Evolutionary conservation across 2,329 filamentous ascomycete genomes (phyloP).

Genomic region (Colletotrichum plurivorum): DNA sequence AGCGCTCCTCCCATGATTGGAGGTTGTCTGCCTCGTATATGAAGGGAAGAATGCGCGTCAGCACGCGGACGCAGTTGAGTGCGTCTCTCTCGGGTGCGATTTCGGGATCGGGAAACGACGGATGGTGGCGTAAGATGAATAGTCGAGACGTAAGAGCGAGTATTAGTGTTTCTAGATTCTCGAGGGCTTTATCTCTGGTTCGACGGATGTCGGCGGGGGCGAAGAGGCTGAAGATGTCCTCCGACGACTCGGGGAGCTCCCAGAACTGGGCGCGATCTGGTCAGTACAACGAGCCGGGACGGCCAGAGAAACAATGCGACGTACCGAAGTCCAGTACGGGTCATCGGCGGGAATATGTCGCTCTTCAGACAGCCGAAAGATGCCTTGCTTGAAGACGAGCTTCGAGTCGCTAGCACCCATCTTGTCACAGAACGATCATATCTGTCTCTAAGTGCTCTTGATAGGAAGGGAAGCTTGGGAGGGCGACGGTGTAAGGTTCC

Average conservation of each 20-base stretch:
- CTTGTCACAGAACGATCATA: conserved; percentile 43
- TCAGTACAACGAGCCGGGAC: conserved; percentile 30
- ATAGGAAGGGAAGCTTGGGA: conserved; percentile 31
- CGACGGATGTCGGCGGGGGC: conserved; percentile 89
- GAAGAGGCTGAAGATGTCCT: conserved; percentile 97
- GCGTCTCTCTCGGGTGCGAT: conserved; percentile 88
- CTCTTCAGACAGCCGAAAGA: conserved; percentile 96
- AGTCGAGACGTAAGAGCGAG: conserved; percentile 87
- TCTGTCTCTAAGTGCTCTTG: conserved; percentile 31
- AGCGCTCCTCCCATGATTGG: conserved; percentile 87
- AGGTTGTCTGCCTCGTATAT: conserved; percentile 91
- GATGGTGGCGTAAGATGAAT: conserved; percentile 86
- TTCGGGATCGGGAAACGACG: conserved; percentile 89
- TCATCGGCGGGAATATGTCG: conserved; percentile 89
- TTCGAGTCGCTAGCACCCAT: conserved; percentile 99
- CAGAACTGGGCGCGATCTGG: conserved; percentile 77
- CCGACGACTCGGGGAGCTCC: conserved; percentile 94
- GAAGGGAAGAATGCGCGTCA: conserved; percentile 91
- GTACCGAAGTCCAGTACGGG: conserved; percentile 91
- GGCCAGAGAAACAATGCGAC: conserved; percentile 51
- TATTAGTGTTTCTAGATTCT: conserved; percentile 91
- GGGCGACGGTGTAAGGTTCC: conserved; percentile 23
- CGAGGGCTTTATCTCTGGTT: conserved; percentile 85
- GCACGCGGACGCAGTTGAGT: conserved; percentile 93
- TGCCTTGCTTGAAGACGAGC: conserved; percentile 98